Percentiles rank a stretch among this genome's conserved stretches.
Conservation (phyloP, 305 asterid species). For the Plantago coronopus region DNA sequence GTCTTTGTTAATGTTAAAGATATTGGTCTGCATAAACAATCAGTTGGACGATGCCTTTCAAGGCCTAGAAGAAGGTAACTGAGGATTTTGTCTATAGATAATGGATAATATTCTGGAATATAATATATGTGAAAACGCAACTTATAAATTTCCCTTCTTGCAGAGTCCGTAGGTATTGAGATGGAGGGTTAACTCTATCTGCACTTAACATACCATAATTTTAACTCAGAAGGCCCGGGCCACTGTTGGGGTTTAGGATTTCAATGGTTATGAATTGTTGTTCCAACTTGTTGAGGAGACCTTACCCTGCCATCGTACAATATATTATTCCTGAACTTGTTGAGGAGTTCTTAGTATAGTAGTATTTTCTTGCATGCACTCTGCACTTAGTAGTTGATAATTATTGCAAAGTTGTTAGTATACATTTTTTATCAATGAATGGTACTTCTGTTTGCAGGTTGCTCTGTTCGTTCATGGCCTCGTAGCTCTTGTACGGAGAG, state of each 20-base stretch:
- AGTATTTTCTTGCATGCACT: too few species aligned
- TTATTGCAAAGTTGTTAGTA: constrained; percentile 14
- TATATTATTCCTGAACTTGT: constrained; percentile 14
- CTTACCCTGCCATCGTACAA: constrained; percentile 72
- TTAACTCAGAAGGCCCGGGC: constrained; percentile 61
- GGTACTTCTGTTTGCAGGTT: constrained; percentile 47
- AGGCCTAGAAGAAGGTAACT: constrained; percentile 84
- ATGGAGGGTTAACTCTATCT: constrained; percentile 47
- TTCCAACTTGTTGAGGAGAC: constrained; percentile 54
- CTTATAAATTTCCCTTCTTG: constrained; percentile 24
- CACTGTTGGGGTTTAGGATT: constrained; percentile 55
- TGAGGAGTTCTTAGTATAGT: too few species aligned
- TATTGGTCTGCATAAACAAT: constrained; percentile 53
- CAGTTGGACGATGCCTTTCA: constrained; percentile 65
- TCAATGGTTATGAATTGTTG: constrained; percentile 68
- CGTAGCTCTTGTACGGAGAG: constrained; percentile 61
- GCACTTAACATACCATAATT: constrained; percentile 34
- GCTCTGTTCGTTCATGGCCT: constrained; percentile 57
- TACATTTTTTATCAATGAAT: constrained; percentile 14
- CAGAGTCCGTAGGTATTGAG: constrained; percentile 55
- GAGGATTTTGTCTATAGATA: constrained; percentile 18
- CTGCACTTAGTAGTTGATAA: constrained; percentile 15
- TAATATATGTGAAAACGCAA: constrained; percentile 7
- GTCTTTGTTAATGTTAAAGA: constrained; percentile 64
- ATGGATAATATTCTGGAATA: constrained; percentile 25